Evolutionary conservation across 2,329 filamentous ascomycete species (phyloP).

Genomic region (Colletotrichum echinochloae): DNA sequence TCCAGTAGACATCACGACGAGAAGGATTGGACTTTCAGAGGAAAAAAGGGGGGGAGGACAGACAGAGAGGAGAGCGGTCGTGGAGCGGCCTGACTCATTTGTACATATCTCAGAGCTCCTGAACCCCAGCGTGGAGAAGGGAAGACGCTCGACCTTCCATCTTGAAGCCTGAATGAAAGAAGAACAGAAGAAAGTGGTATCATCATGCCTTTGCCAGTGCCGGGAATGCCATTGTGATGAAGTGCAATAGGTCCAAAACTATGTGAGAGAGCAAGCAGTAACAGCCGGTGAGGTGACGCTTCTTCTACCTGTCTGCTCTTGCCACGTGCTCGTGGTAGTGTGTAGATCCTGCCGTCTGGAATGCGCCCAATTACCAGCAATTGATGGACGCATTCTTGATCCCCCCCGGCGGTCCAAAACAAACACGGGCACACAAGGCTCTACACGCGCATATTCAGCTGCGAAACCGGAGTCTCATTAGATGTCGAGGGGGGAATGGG

Average conservation of each 20-base stretch:
- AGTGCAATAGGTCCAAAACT: background rate
- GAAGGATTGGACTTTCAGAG: background rate
- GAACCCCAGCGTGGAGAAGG: background rate
- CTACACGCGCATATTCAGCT: conserved; percentile 14
- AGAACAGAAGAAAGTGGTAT: conserved; percentile 35
- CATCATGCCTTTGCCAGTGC: conserved; percentile 1
- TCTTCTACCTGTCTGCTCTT: background rate
- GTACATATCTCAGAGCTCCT: conserved; percentile 37
- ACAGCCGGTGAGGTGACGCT: background rate
- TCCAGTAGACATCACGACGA: background rate
- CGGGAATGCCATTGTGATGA: conserved; percentile 29
- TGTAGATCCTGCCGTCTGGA: conserved; percentile 11
- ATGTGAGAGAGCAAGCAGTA: background rate
- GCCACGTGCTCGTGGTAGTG: background rate
- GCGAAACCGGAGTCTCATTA: conserved; percentile 16
- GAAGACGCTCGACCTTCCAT: conserved; percentile 27
- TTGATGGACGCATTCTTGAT: conserved; percentile 25
- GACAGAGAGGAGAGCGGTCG: conserved; percentile 24
- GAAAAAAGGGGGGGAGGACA: conserved; percentile 1
- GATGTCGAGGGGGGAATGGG: background rate
- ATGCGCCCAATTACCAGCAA: conserved; percentile 29
- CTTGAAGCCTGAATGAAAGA: conserved; percentile 29
- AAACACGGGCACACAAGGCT: conserved; percentile 22
- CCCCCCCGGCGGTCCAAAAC: conserved; percentile 20
- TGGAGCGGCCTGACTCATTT: conserved; percentile 29